These are phyloP conservation scores for Stephanodiscus triporus DNA, from an alignment of 108 stramenopile genomes.

Conservation along the genomic window DNA sequence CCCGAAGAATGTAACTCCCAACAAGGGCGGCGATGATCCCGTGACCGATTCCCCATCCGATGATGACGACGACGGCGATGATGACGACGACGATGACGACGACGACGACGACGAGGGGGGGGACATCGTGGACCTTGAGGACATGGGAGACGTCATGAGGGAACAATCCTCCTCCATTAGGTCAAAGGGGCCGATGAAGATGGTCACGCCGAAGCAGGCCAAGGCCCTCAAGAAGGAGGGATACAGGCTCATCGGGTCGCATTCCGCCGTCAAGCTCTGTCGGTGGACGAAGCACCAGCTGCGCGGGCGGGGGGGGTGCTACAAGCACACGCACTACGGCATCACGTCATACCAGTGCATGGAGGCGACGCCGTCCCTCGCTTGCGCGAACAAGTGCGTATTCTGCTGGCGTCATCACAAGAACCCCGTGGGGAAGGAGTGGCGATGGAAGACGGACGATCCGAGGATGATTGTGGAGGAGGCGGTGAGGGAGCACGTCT, in stretches of 20 bases:
- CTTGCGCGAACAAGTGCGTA: slow-evolving; percentile 98
- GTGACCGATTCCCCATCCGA: slow-evolving; percentile 31
- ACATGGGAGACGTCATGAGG: slow-evolving; percentile 81
- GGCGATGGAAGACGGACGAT: slow-evolving; percentile 97
- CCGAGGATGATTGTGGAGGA: slow-evolving; percentile 89
- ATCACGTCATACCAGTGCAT: slow-evolving; percentile 97
- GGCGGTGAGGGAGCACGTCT: slow-evolving; percentile 71
- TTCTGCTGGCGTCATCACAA: slow-evolving; percentile 99
- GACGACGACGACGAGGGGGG: slow-evolving; percentile 53
- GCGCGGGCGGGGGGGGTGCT: slow-evolving; percentile 94
- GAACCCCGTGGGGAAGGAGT: slow-evolving; percentile 96
- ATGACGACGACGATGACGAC: slow-evolving; percentile 44
- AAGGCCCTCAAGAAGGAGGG: slow-evolving; percentile 93
- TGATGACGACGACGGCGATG: slow-evolving; percentile 50
- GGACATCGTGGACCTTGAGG: slow-evolving; percentile 91
- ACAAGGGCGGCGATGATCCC: slow-evolving; percentile 53
- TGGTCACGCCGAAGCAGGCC: slow-evolving; percentile 94
- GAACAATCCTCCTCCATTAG: slow-evolving; percentile 25
- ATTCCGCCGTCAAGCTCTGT: slow-evolving; percentile 96
- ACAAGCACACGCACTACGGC: slow-evolving; percentile 97
- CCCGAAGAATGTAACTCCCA: slow-evolving; percentile 15
- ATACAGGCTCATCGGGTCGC: slow-evolving; percentile 95
- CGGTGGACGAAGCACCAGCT: slow-evolving; percentile 99
- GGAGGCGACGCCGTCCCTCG: slow-evolving; percentile 94
- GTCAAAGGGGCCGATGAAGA: slow-evolving; percentile 65